phyloP scores from a whole-genome alignment of 2,329 filamentous ascomycete species.

The Colletotrichum plurivorum region DNA sequence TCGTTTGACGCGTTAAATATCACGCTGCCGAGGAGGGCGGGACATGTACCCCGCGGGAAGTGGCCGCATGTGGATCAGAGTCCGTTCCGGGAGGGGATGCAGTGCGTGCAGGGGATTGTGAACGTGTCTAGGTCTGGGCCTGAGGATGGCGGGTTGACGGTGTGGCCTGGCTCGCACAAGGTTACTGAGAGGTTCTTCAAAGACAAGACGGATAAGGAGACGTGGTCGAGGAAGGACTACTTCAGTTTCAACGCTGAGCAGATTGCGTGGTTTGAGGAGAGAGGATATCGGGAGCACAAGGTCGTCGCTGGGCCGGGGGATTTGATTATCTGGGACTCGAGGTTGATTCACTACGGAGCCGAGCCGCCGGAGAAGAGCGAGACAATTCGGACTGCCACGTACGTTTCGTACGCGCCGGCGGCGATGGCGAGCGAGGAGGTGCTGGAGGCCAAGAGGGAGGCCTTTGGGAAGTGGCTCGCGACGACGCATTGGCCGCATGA shows the following conservation, averaged over 20 bases:
- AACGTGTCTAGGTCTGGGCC: conserved; percentile 42
- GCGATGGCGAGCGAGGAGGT: conserved; percentile 50
- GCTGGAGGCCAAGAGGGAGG: conserved; percentile 36
- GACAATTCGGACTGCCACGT: conserved; percentile 52
- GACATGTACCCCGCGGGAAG: conserved; percentile 14
- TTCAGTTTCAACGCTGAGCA: conserved; percentile 8
- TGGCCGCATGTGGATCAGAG: conserved; percentile 51
- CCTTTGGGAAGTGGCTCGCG: conserved; percentile 44
- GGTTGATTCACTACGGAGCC: conserved; percentile 50
- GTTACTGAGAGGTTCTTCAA: conserved; percentile 22
- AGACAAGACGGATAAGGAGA: conserved; percentile 4
- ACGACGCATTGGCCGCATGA: conserved; percentile 52
- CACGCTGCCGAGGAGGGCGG: conserved; percentile 49
- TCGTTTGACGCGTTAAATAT: conserved; percentile 62
- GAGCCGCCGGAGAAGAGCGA: conserved; percentile 45
- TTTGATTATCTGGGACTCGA: conserved; percentile 53
- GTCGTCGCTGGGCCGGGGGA: conserved; percentile 52
- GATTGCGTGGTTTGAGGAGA: conserved; percentile 47
- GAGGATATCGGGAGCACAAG: conserved; percentile 50
- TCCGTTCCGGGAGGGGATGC: conserved; percentile 45
- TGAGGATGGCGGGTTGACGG: conserved; percentile 41
- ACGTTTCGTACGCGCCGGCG: conserved; percentile 52
- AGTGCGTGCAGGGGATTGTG: conserved; percentile 49
- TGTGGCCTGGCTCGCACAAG: conserved; percentile 28
- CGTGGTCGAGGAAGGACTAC: conserved; percentile 21